A percentile compares a stretch with the other conserved stretches of the same genome.
Evolutionary conservation across 176 grass and related monocot genomes (phyloP).

Genomic region (Metroxylon sagu): DNA sequence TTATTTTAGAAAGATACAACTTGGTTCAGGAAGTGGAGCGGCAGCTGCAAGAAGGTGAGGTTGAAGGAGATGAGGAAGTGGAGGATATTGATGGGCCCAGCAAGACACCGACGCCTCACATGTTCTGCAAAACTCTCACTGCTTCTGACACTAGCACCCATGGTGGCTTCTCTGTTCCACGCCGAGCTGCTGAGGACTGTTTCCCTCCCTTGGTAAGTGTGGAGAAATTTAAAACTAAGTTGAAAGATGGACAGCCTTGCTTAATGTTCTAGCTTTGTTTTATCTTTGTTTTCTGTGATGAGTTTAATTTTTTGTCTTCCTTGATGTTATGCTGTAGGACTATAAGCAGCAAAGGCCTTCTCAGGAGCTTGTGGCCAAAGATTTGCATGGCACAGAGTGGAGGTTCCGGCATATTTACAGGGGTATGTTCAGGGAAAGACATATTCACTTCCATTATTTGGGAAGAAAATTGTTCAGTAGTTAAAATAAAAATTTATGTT

Average conservation of each 20-base stretch:
- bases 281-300: too few relatives aligned
- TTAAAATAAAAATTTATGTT: too few relatives aligned
- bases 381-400: constrained; percentile 85
- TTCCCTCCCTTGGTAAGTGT: constrained; percentile 71
- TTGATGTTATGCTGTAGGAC: constrained; percentile 34
- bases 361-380: constrained; percentile 89
- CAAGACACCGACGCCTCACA: constrained; percentile 60
- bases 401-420: constrained; percentile 96
- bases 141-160: constrained; percentile 97
- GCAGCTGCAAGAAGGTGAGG: constrained; percentile 25
- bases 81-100: constrained; percentile 34
- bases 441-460: too few relatives aligned
- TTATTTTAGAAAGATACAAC: neutral
- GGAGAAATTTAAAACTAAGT: too few relatives aligned
- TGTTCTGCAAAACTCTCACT: constrained; percentile 98
- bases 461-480: too few relatives aligned
- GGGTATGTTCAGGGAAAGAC: constrained; percentile 28
- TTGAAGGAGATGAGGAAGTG: constrained; percentile 40
- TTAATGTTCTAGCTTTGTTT: too few relatives aligned
- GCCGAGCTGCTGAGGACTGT: constrained; percentile 92
- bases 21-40: constrained; percentile 42
- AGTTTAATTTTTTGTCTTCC: too few relatives aligned
- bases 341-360: constrained; percentile 95
- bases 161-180: constrained; percentile 97
- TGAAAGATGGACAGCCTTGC: too few relatives aligned